These are phyloP conservation scores for Podaxis sp. DNA, from an alignment of 768 basidiomycete genomes.

Conservation along the genomic window DNA sequence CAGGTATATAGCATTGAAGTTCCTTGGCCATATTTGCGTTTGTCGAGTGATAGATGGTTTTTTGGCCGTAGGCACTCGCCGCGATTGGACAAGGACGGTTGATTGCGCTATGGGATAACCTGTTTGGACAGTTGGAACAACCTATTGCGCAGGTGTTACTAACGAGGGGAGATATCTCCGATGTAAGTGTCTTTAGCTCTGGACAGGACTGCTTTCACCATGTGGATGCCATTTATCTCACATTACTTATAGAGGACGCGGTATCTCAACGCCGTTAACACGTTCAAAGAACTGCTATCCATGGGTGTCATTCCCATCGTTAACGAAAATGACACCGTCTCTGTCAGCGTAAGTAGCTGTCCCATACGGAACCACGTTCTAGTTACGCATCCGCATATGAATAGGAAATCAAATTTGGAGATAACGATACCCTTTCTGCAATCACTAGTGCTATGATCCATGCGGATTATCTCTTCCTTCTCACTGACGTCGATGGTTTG, in stretches of 20 bases:
- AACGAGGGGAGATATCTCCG: conserved; percentile 95
- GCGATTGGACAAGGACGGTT: conserved; percentile 96
- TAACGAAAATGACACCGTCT: conserved; percentile 98
- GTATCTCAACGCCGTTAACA: conserved; percentile 96
- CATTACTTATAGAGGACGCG: conserved; percentile 66
- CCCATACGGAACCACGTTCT: neutral
- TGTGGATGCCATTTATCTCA: neutral
- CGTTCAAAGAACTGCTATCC: conserved; percentile 82
- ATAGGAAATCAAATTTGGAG: conserved; percentile 99
- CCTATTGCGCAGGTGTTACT: conserved; percentile 94
- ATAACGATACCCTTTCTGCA: conserved; percentile 97
- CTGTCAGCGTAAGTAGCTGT: conserved; percentile 75
- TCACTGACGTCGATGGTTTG: conserved; percentile 95
- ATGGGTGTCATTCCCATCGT: conserved; percentile 98
- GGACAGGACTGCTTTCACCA: neutral
- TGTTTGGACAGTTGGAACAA: conserved; percentile 90
- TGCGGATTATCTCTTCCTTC: conserved; percentile 93
- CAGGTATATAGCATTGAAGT: conserved; percentile 52
- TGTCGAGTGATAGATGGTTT: neutral
- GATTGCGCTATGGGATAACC: conserved; percentile 95
- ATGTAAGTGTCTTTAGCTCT: conserved; percentile 47
- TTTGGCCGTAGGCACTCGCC: conserved; percentile 69
- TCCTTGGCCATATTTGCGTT: neutral
- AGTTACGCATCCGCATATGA: neutral
- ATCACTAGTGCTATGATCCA: conserved; percentile 97